Conservation (phyloP, 2,329 filamentous ascomycete species). For the Sporothrix brunneoviolacea region DNA sequence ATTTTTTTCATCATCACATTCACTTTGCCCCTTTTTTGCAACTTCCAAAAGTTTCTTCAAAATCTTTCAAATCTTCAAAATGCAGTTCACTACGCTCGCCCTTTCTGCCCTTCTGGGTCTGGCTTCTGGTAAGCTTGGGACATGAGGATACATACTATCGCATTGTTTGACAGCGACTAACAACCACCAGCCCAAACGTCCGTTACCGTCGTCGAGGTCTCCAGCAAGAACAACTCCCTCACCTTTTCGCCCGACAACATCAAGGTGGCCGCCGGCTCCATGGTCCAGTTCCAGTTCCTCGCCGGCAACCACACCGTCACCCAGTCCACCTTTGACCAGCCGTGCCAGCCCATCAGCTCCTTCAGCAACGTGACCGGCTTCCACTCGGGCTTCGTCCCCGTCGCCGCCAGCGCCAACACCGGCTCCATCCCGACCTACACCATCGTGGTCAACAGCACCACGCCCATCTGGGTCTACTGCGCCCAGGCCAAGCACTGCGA, state of each 20-base stretch:
- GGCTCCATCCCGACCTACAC: constrained; percentile 61
- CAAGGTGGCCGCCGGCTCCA: constrained; percentile 53
- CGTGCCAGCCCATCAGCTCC: constrained; percentile 32
- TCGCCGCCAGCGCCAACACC: constrained; percentile 42
- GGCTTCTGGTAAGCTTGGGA: constrained; percentile 35
- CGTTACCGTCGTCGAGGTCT: constrained; percentile 53
- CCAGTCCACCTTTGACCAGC: constrained; percentile 58
- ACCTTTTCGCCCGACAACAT: constrained; percentile 62
- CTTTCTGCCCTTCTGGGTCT: constrained; percentile 42
- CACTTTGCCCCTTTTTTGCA: constrained; percentile 14
- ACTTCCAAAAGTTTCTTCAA: too few relatives aligned
- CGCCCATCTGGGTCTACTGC: constrained; percentile 75
- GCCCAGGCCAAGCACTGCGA: constrained; percentile 69
- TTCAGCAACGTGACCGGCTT: constrained; percentile 49
- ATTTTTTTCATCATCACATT: constrained; percentile 13
- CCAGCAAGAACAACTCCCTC: constrained; percentile 44
- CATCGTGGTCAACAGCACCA: constrained; percentile 60
- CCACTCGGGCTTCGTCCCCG: constrained; percentile 62
- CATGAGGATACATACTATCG: background rate
- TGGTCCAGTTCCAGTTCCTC: constrained; percentile 62
- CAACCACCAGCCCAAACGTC: constrained; percentile 18
- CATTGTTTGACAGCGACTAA: constrained; percentile 4
- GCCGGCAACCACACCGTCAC: constrained; percentile 71
- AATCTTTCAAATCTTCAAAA: constrained; percentile 38
- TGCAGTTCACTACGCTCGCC: constrained; percentile 45